Evolutionary conservation across 2,329 filamentous ascomycete genomes (phyloP).

Genomic region (Colletotrichum viniferum): DNA sequence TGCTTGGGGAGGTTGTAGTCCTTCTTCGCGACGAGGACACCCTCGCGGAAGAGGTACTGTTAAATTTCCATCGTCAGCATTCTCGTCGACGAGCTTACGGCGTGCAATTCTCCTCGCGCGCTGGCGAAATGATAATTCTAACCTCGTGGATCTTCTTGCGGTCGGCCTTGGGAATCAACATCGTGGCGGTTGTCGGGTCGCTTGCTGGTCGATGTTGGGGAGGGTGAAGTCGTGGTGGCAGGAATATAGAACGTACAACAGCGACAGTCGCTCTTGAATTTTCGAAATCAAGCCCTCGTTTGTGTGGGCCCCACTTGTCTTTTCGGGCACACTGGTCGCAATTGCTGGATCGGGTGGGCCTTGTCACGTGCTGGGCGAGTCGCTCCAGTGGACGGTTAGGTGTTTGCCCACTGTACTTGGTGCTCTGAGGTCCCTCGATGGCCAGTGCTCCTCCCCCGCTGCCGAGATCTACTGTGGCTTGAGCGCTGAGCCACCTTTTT

Average conservation of each 20-base stretch:
- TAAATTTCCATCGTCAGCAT: constrained; percentile 26
- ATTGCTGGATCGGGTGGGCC: background rate
- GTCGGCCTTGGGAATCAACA: constrained; percentile 99
- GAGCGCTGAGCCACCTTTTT: background rate
- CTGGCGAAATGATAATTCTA: constrained; percentile 13
- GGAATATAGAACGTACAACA: constrained; percentile 28
- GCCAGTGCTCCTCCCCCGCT: background rate
- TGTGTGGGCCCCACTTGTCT: background rate
- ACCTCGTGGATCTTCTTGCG: constrained; percentile 99
- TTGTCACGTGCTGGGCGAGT: background rate
- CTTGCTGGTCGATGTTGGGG: constrained; percentile 53
- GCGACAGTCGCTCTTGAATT: constrained; percentile 31
- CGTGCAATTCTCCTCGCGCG: background rate
- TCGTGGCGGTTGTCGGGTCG: constrained; percentile 63
- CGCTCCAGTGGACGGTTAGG: background rate
- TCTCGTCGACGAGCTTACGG: background rate
- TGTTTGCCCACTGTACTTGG: background rate
- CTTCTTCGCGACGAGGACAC: constrained; percentile 97
- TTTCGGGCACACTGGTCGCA: background rate
- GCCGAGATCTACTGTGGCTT: background rate
- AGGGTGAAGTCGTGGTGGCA: constrained; percentile 40
- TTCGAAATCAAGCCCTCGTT: constrained; percentile 29
- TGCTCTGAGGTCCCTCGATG: background rate
- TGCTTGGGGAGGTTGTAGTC: constrained; percentile 99
- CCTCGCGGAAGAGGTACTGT: constrained; percentile 94